Conservation (phyloP, 2,329 filamentous ascomycete species). For the Ramularia collo-cygni region DNA sequence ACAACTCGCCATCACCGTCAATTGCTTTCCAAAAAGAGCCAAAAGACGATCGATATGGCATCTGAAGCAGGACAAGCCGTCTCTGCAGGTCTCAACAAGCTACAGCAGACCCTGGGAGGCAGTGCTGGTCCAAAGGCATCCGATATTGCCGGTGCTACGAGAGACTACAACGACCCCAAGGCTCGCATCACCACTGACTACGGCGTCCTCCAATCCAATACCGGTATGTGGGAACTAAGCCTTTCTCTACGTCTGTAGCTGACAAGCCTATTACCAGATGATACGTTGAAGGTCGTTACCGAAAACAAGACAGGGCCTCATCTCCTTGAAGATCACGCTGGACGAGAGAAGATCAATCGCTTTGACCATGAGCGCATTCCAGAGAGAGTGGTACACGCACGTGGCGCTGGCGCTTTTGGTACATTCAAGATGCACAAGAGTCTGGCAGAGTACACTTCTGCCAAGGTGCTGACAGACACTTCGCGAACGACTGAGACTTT, state of each 20-base stretch:
- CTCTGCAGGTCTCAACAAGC: constrained; percentile 22
- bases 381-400: constrained; percentile 61
- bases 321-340: constrained; percentile 66
- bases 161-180: constrained; percentile 49
- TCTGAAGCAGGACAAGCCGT: constrained; percentile 13
- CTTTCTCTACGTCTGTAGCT: background rate
- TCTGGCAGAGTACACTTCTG: constrained; percentile 55
- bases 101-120: constrained; percentile 28
- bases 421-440: constrained; percentile 61
- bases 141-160: constrained; percentile 54
- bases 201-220: constrained; percentile 65
- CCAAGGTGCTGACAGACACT: constrained; percentile 61
- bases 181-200: constrained; percentile 67
- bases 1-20: too few species aligned
- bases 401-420: constrained; percentile 58
- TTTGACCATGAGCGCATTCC: constrained; percentile 71
- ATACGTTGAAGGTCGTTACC: constrained; percentile 64
- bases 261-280: constrained; percentile 42
- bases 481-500: constrained; percentile 61
- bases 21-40: too few species aligned
- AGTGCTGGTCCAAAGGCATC: constrained; percentile 46
- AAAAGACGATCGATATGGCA: constrained; percentile 13
- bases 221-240: constrained; percentile 25
- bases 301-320: constrained; percentile 59
- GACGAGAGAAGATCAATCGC: constrained; percentile 67